Evolutionary conservation across 495 filamentous ascomycete species (phyloP).

Genomic region (Penicillium chermesinum): DNA sequence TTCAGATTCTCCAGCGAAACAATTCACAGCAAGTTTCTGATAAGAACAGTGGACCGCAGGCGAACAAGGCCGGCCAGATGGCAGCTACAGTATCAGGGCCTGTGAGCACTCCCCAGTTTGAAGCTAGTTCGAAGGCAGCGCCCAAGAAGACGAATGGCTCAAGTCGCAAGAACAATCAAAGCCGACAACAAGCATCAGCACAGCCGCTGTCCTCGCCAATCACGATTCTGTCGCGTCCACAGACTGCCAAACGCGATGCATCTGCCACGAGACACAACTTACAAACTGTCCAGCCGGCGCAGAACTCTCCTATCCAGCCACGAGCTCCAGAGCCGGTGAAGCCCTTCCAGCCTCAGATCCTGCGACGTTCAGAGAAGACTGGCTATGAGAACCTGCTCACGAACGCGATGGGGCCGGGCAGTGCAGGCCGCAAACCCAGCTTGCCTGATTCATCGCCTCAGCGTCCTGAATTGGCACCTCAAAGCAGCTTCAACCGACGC

Average conservation of each 20-base stretch:
- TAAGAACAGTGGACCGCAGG: conserved; percentile 7
- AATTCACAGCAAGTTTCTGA: conserved; percentile 17
- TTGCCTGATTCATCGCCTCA: conserved; percentile 6
- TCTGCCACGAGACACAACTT: conserved; percentile 11
- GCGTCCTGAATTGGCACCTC: conserved; percentile 4
- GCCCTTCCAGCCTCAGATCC: conserved; percentile 56
- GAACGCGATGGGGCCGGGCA: conserved; percentile 3
- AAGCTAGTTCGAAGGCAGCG: conserved; percentile 27
- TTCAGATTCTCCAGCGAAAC: conserved; percentile 37
- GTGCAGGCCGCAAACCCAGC: conserved; percentile 12
- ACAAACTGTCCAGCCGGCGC: conserved; percentile 13
- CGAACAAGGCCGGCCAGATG: conserved; percentile 10
- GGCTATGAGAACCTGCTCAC: conserved; percentile 22
- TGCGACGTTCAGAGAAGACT: conserved; percentile 47
- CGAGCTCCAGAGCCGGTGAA: conserved; percentile 34
- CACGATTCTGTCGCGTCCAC: conserved; percentile 42
- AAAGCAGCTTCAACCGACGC: conserved; percentile 31
- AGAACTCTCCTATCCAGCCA: conserved; percentile 13
- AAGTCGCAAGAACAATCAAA: conserved; percentile 18
- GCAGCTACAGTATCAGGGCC: conserved; percentile 51
- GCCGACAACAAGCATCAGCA: conserved; percentile 12
- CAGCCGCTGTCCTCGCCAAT: conserved; percentile 35
- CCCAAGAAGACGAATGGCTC: conserved; percentile 19
- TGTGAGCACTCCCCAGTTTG: conserved; percentile 46
- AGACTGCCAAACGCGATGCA: conserved; percentile 31